phyloP scores from a whole-genome alignment of 108 stramenopile genomes.

The Skeletonema marinoi region DNA sequence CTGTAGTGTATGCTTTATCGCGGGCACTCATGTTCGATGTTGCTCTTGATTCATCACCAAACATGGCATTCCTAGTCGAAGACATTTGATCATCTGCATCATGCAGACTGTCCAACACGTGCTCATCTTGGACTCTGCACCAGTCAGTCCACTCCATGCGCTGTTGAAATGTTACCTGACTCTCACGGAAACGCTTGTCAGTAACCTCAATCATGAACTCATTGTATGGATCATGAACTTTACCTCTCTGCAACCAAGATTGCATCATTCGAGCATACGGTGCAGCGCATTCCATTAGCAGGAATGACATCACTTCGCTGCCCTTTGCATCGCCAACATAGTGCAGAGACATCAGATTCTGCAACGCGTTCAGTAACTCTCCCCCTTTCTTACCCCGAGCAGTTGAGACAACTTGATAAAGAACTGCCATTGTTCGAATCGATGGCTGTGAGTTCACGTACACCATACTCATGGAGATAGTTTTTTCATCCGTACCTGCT shows the following conservation, averaged over 20 bases:
- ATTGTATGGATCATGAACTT: slow-evolving; percentile 81
- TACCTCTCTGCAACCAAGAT: slow-evolving; percentile 82
- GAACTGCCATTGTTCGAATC: slow-evolving; percentile 72
- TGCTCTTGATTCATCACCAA: slow-evolving; percentile 29
- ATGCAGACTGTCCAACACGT: slow-evolving; percentile 47
- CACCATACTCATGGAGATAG: slow-evolving; percentile 76
- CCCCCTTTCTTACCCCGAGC: slow-evolving; percentile 76
- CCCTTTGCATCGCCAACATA: slow-evolving; percentile 73
- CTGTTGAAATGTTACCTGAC: slow-evolving; percentile 14
- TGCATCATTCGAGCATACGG: slow-evolving; percentile 89
- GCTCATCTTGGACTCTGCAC: slow-evolving; percentile 57
- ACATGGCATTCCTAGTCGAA: slow-evolving; percentile 13
- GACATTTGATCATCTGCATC: slow-evolving; percentile 15
- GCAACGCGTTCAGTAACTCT: slow-evolving; percentile 72
- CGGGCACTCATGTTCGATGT: slow-evolving; percentile 42
- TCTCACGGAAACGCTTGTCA: slow-evolving; percentile 17
- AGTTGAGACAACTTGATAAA: slow-evolving; percentile 59
- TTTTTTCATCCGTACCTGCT: slow-evolving; percentile 12
- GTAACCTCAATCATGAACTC: slow-evolving; percentile 90
- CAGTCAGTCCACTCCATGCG: slow-evolving; percentile 59
- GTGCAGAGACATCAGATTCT: slow-evolving; percentile 33
- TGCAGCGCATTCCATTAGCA: slow-evolving; percentile 69
- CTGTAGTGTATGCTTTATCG: slow-evolving; percentile 80
- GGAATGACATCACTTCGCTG: slow-evolving; percentile 53
- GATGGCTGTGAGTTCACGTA: slow-evolving; percentile 74